A percentile compares a stretch with the other conserved stretches of the same genome.
phyloP scores from a whole-genome alignment of 2,329 filamentous ascomycete genomes.

The Tolypocladium amazonense region DNA sequence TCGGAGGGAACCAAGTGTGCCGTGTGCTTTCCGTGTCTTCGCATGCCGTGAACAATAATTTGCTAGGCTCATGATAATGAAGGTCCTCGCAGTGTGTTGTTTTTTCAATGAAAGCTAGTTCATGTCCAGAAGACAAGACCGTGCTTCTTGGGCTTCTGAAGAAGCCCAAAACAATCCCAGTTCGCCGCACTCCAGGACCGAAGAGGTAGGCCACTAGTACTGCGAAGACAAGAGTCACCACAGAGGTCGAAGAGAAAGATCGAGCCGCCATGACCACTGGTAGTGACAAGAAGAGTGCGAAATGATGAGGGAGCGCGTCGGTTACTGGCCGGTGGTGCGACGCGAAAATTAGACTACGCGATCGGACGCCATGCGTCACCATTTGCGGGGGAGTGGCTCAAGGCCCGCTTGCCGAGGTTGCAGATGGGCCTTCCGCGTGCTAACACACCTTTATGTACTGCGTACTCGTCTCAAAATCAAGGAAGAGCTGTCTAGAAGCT shows the following conservation, averaged over 20 bases:
- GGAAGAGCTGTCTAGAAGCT: no score
- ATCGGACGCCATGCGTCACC: not conserved
- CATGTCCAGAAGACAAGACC: conserved; percentile 8
- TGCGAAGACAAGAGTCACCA: conserved; percentile 2
- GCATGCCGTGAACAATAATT: conserved; percentile 45
- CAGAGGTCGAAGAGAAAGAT: not conserved
- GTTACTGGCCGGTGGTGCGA: not conserved
- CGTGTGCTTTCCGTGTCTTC: conserved; percentile 30
- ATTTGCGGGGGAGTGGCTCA: not conserved
- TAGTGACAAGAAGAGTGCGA: no score
- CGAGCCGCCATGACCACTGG: conserved; percentile 2
- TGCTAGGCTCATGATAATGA: conserved; percentile 38
- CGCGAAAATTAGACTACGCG: no score
- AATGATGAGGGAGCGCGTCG: no score
- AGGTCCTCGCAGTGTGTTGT: conserved; percentile 50
- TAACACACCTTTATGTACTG: no score
- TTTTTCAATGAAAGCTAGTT: conserved; percentile 33
- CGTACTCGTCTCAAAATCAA: no score
- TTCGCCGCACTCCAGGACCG: not conserved
- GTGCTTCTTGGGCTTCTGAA: conserved; percentile 14
- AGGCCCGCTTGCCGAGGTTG: no score
- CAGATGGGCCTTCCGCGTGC: no score
- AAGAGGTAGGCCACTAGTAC: conserved; percentile 3
- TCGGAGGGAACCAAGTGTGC: conserved; percentile 41
- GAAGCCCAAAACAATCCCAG: conserved; percentile 13